phyloP scores from a whole-genome alignment of 2,329 filamentous ascomycete species.

The Alternaria burnsii region DNA sequence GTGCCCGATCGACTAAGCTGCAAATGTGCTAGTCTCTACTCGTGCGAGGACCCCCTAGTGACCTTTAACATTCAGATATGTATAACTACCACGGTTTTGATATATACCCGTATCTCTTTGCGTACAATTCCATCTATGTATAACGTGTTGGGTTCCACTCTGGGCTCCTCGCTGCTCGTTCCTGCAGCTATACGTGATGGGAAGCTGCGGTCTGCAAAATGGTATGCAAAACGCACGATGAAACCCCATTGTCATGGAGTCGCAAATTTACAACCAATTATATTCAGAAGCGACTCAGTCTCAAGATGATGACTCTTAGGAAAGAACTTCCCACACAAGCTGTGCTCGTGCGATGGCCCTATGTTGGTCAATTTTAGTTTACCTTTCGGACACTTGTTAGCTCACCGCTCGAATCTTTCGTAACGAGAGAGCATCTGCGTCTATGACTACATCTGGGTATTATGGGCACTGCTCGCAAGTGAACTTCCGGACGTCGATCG shows the following conservation, averaged over 20 bases:
- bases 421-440: not conserved
- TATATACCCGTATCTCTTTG: not conserved
- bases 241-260: not conserved
- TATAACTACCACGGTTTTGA: not conserved
- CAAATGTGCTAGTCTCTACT: constrained; percentile 10
- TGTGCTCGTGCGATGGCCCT: constrained; percentile 13
- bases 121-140: not conserved
- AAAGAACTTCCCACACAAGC: constrained; percentile 1
- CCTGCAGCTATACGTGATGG: not conserved
- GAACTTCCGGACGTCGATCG: not conserved
- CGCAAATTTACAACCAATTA: not conserved
- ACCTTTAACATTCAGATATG: not conserved
- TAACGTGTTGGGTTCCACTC: not conserved
- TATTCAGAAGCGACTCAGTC: not conserved
- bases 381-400: not conserved
- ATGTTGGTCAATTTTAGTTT: constrained; percentile 7
- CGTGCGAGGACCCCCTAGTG: not conserved
- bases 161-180: not conserved
- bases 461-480: not conserved
- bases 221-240: not conserved
- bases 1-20: constrained; percentile 13
- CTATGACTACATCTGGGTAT: not conserved
- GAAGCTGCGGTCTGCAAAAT: not conserved
- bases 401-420: not conserved
- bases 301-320: not conserved